Evolutionary conservation across 805 yeast genomes (phyloP), one percentile per base, ranked within the genome.

Genomic region (Candida caryicola): DNA sequence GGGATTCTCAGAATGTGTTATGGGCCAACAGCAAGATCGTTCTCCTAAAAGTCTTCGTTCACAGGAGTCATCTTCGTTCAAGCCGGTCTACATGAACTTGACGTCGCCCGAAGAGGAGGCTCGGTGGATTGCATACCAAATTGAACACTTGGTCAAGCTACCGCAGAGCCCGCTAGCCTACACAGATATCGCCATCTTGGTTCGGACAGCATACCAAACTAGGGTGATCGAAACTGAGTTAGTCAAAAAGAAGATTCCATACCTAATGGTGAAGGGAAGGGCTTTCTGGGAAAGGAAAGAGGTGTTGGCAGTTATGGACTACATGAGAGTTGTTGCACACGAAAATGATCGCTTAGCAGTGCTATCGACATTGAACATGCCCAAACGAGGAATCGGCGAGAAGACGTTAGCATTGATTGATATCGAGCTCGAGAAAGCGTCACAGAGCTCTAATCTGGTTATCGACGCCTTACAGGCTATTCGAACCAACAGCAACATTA

Each of bases 281-380:
- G 81, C 88, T 1, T 85, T 88, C 51, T 86, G 95, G 91, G 87
- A 84, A 29, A 59, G 82, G 29, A 76, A 75, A 39, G 95, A 86
- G 51, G 80, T 87, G 12, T 66, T 69, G 16, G 60, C 76, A 0
- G 69, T 85, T 40, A 43, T 88, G 30, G 85, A 82, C 51, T 79
- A 81, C 46, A 53, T 91, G 18, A 71, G 88, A 23, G 77, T 82
- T 1, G 64, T 85, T 4, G 69, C 76, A 4, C 74, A 81, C 18
- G 76, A 72, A 17, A 57, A 62, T 36, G 95, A 88, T 53, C 62
- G 73, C 39, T 55, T 77, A 19, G 85, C 95, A 0, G 65, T 77
- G 23, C 45, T 76, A 23, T 61, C 87, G 23, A 69, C 82, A 1
- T 44, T 89, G 18, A 73, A 75, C 31, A 68, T 66, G 36, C 91